These are phyloP conservation scores for Globisporangium emineosum DNA, from an alignment of 352 stramenopile species.

Conservation along the genomic window DNA sequence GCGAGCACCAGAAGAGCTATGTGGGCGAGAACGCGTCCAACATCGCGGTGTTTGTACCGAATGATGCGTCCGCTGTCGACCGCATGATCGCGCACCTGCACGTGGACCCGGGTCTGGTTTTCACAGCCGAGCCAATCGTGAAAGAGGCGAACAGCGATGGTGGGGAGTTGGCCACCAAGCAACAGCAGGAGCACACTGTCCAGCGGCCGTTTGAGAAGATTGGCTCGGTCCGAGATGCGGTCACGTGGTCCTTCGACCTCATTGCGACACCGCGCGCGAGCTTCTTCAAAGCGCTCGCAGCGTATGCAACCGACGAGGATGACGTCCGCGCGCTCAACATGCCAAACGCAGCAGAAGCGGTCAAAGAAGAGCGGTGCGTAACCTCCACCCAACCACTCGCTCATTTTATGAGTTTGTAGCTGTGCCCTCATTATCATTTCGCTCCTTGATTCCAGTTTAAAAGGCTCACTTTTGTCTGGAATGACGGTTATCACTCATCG, in stretches of 20 bases:
- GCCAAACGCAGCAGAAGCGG: constrained; percentile 39
- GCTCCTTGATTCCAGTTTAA: background rate
- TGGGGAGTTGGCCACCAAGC: constrained; percentile 6
- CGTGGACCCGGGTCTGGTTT: constrained; percentile 52
- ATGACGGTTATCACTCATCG: background rate
- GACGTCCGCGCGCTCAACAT: constrained; percentile 45
- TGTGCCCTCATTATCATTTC: constrained; percentile 1
- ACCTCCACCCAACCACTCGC: background rate
- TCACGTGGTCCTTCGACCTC: constrained; percentile 80
- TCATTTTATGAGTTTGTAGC: too few species aligned
- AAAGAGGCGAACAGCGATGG: background rate
- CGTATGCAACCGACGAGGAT: constrained; percentile 53
- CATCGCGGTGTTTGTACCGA: constrained; percentile 76
- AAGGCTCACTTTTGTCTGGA: background rate
- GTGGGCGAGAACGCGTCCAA: constrained; percentile 68
- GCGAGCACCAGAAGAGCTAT: constrained; percentile 38
- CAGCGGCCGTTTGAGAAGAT: constrained; percentile 50
- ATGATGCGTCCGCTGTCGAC: constrained; percentile 43
- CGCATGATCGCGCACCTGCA: constrained; percentile 49
- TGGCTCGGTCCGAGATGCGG: constrained; percentile 55
- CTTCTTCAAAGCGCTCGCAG: constrained; percentile 58
- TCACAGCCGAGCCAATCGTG: constrained; percentile 28
- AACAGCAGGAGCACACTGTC: constrained; percentile 17
- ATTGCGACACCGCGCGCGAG: constrained; percentile 51
- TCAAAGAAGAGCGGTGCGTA: constrained; percentile 41